Evolutionary conservation across 1,139 yeast genomes (phyloP).

Genomic region (Protomyces pachydermus): DNA sequence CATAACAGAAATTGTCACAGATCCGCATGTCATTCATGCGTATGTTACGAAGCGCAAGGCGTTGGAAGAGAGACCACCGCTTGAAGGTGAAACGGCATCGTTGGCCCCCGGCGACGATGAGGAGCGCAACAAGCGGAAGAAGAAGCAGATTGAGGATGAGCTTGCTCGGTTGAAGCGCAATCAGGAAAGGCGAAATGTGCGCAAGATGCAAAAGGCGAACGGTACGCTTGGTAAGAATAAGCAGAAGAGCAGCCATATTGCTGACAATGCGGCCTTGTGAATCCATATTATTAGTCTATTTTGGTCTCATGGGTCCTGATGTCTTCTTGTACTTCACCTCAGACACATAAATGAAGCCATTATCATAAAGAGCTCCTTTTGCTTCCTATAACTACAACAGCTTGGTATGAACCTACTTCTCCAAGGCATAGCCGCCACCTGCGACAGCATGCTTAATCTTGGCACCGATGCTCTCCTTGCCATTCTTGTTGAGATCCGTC

Average conservation of each 20-base stretch:
- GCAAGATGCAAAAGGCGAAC: conserved; percentile 46
- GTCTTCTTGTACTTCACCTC: no score
- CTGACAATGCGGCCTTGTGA: not conserved
- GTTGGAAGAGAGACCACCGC: conserved; percentile 51
- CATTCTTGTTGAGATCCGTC: not conserved
- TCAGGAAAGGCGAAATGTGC: conserved; percentile 56
- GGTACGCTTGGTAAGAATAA: conserved; percentile 4
- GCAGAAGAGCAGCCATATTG: not conserved
- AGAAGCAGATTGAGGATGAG: conserved; percentile 75
- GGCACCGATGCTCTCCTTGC: not conserved
- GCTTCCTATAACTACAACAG: no score
- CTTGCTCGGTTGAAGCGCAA: conserved; percentile 78
- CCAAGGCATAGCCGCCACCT: not conserved
- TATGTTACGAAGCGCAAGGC: conserved; percentile 74
- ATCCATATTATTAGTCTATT: not conserved
- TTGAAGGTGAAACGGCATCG: conserved; percentile 49
- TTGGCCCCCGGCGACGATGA: conserved; percentile 73
- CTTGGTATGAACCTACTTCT: not conserved
- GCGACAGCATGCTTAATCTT: not conserved
- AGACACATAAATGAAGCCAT: not conserved
- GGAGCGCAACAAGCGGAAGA: conserved; percentile 72
- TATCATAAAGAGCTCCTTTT: not conserved
- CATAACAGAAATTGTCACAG: conserved; percentile 69
- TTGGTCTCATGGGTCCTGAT: no score
- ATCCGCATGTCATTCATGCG: conserved; percentile 81